Evolutionary conservation across 2,329 filamentous ascomycete species (phyloP), one percentile per base, ranked within the genome.

Genomic region (Cercospora nicotianae): DNA sequence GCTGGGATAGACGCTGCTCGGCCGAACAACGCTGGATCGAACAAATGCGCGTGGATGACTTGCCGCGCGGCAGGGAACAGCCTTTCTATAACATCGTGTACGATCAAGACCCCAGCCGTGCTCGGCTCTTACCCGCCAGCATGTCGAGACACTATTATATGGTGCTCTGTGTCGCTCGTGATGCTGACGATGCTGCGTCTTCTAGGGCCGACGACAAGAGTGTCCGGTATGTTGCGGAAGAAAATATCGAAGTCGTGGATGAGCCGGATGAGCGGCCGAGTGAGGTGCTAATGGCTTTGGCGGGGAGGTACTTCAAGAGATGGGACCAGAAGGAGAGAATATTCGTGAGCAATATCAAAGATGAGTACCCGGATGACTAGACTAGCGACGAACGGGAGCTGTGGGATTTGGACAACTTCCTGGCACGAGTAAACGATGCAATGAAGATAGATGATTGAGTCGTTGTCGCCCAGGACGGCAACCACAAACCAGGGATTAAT

Each of bases 81-180:
- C 89, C 89, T 36, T 97, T 93, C 74, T 97, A 97, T 78, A 91
- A 93, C 73, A 92, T 92, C 75, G 83, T 97, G 92, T 97, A 81
- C 85, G 93, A 88, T 58, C 65, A 55, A 64, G 61, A 64, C 45
- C 60, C 42, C 30, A 55, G 45, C 36, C 42, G 60, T 51, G 45
- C 42, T 51, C 39, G 60, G 45, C 60, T 55, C 7, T 45, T 33
- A n/a, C 60, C 60, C n/a, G 60, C 60, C 42, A 63, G 60, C 45
- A 13, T 9, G 3, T n/a, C 18, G 53, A 92, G 79, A 89, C 88
- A 64, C 45, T 97, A 92, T 74, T 97, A 97, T 78, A 90, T 93
- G 73, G 92, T 92, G 75, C 83, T 97, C 91, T 96, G 81, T 85
- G 92, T 88, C 48, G 59, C 36, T 55, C 64, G 60, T 31, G 18